Evolutionary conservation across 371 early-diverging fungal genomes (phyloP).

Genomic region (Actinomortierella ambigua): DNA sequence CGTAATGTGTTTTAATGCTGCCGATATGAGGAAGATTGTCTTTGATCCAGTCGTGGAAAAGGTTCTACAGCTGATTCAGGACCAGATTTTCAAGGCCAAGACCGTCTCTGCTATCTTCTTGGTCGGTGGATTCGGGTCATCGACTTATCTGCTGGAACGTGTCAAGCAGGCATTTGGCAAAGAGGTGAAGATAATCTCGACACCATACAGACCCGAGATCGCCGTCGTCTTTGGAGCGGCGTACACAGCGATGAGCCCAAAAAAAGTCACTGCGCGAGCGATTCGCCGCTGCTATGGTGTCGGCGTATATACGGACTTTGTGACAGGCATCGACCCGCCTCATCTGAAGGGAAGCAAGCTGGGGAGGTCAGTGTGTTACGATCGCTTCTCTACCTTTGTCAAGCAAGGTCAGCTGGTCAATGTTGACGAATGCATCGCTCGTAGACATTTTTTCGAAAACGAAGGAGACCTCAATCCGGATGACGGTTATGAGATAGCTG

Average conservation of each 20-base stretch:
- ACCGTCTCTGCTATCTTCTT: slow-evolving; percentile 51
- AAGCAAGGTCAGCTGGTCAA: slow-evolving; percentile 16
- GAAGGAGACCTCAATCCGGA: not conserved
- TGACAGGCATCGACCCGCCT: slow-evolving; percentile 2
- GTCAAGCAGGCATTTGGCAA: slow-evolving; percentile 45
- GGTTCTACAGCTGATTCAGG: slow-evolving; percentile 53
- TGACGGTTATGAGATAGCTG: not conserved
- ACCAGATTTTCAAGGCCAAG: slow-evolving; percentile 43
- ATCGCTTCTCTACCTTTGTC: not conserved
- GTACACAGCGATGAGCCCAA: slow-evolving; percentile 25
- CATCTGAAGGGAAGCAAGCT: not conserved
- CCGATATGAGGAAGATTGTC: slow-evolving; percentile 53
- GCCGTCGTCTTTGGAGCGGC: slow-evolving; percentile 43
- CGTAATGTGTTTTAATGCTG: slow-evolving; percentile 51
- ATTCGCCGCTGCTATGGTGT: slow-evolving; percentile 32
- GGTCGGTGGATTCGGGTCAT: slow-evolving; percentile 60
- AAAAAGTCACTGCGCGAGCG: slow-evolving; percentile 18
- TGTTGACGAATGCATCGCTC: slow-evolving; percentile 1
- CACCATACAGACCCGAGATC: slow-evolving; percentile 39
- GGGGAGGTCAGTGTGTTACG: not conserved
- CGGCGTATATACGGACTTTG: not conserved
- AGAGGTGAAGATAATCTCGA: slow-evolving; percentile 35
- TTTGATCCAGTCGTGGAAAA: slow-evolving; percentile 61
- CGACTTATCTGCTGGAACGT: slow-evolving; percentile 49
- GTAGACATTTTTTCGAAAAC: not conserved